Evolutionary conservation across 2,329 filamentous ascomycete genomes (phyloP).

Genomic region (Venturia oleaginea): DNA sequence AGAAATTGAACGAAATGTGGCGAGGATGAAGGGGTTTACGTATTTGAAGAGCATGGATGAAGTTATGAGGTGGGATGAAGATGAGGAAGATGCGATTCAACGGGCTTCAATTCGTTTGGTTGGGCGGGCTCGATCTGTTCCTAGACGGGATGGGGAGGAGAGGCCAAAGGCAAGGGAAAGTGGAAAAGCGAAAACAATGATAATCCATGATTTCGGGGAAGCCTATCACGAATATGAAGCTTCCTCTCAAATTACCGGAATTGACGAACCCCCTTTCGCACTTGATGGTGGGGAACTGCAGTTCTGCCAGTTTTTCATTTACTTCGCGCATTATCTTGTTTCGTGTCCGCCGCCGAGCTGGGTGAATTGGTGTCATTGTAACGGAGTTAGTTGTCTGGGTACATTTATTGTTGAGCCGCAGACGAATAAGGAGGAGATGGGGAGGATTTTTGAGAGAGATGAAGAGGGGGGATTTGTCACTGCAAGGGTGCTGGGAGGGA

Average conservation of each 20-base stretch:
- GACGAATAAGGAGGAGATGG: conserved; percentile 13
- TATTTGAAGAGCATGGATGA: conserved; percentile 35
- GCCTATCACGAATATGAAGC: not conserved
- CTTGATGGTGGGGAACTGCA: conserved; percentile 25
- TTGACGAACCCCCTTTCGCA: not conserved
- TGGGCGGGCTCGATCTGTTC: not conserved
- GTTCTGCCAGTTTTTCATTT: conserved; percentile 36
- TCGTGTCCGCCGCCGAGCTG: conserved; percentile 37
- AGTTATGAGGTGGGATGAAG: conserved; percentile 25
- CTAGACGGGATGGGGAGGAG: not conserved
- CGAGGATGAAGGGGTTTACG: conserved; percentile 27
- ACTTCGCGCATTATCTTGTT: conserved; percentile 40
- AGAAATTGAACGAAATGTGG: conserved; percentile 19
- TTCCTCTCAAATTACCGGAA: not conserved
- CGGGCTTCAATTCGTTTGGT: not conserved
- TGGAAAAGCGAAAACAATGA: not conserved
- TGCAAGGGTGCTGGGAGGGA: conserved; percentile 29
- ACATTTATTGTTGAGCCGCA: conserved; percentile 34
- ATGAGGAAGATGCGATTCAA: conserved; percentile 27
- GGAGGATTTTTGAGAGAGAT: not conserved
- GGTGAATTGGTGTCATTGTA: conserved; percentile 39
- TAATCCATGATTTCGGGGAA: not conserved
- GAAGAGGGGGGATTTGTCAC: conserved; percentile 23
- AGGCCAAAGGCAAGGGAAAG: no score
- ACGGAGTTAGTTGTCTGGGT: conserved; percentile 35